phyloP scores from a whole-genome alignment of 176 grass and related monocot species.

The Musa acuminata region DNA sequence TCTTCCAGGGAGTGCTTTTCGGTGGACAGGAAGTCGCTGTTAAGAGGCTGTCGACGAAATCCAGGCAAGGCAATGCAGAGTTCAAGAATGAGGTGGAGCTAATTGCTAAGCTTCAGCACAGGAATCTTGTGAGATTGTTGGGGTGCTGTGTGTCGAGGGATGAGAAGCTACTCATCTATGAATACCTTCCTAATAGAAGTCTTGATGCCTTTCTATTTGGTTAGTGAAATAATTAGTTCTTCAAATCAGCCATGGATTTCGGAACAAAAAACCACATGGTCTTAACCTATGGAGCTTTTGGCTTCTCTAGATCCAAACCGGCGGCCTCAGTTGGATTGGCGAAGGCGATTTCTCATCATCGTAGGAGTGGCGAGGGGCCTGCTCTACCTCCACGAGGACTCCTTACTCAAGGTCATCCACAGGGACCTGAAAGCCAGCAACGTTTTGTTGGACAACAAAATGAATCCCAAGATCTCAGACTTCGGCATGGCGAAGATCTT shows the following conservation, averaged over 20 bases:
- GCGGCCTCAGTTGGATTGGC: constrained; percentile 69
- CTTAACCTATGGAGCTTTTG: too few relatives aligned
- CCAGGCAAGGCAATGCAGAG: constrained; percentile 50
- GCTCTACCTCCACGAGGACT: constrained; percentile 91
- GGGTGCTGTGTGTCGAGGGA: constrained; percentile 75
- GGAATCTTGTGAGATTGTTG: constrained; percentile 74
- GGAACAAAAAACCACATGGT: too few relatives aligned
- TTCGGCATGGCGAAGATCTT: constrained; percentile 96
- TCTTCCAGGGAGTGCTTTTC: constrained; percentile 45
- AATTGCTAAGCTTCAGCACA: constrained; percentile 93
- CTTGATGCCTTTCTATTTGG: constrained; percentile 86
- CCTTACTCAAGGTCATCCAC: constrained; percentile 64
- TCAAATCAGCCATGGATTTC: too few relatives aligned
- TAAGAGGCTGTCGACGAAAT: constrained; percentile 74
- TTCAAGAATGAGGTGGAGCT: constrained; percentile 81
- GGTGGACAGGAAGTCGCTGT: constrained; percentile 66
- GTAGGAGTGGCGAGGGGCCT: constrained; percentile 66
- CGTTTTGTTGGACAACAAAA: constrained; percentile 80
- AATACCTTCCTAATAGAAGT: constrained; percentile 81
- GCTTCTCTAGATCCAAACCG: constrained; percentile 26
- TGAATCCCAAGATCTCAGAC: constrained; percentile 97
- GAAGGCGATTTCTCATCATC: constrained; percentile 55
- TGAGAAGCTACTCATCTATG: constrained; percentile 88
- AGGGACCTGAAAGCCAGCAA: constrained; percentile 88
- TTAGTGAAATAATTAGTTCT: not conserved